Evolutionary conservation across 148 eudicot species (phyloP).

Genomic region (Amaranthus hypochondriacus): DNA sequence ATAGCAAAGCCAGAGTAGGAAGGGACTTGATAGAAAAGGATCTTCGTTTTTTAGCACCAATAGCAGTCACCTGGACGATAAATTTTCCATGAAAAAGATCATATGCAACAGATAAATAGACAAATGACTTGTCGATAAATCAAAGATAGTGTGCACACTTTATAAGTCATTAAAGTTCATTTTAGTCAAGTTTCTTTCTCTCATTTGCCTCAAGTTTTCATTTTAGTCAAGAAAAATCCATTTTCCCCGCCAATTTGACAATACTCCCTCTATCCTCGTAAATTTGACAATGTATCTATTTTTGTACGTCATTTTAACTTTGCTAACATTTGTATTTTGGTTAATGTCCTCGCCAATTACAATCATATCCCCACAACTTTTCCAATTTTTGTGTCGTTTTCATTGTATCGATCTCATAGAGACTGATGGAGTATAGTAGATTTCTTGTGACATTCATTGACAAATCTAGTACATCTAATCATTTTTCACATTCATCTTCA

Average conservation of each 20-base stretch:
- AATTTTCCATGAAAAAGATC: neutral
- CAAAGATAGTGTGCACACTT: neutral
- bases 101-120: no score
- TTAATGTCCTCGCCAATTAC: no score
- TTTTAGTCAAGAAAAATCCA: neutral
- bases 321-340: no score
- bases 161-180: neutral
- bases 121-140: no score
- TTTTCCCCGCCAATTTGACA: no score
- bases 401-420: no score
- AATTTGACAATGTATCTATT: no score
- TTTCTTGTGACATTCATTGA: neutral
- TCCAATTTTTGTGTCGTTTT: no score
- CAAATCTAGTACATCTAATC: neutral
- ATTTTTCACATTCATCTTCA: neutral
- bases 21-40: slow-evolving; percentile 29
- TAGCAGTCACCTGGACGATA: slow-evolving; percentile 17
- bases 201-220: neutral
- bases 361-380: no score
- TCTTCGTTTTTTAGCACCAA: slow-evolving; percentile 30
- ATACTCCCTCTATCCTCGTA: no score
- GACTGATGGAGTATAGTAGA: neutral
- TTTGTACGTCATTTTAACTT: no score
- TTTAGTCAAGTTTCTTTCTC: neutral
- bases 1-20: slow-evolving; percentile 37